Base-by-base conservation (phyloP, 805 yeast species). In the Barnettozyma siamensis region DNA sequence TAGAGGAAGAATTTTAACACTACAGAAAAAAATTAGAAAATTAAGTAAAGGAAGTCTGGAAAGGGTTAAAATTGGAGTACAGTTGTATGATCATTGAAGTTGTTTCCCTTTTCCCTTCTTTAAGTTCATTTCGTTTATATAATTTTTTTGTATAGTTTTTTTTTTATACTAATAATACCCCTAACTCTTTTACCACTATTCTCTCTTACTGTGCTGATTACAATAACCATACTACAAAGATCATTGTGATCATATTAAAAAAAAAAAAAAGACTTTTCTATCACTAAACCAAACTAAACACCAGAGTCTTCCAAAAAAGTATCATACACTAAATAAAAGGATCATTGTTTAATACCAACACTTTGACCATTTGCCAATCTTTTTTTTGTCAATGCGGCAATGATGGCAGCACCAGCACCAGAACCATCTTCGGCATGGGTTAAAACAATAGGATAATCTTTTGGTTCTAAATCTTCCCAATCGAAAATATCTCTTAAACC, bases 341-440 rank as follows among this genome's bases (percentile, higher is more conserved):
- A 21, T 21, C 9, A 21, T 6, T 9, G 24, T 21, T 34, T 34
- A 34, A 26, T 37, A 56, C 91, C 91, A 46, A 84, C 81, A 47
- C 87, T 78, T 57, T 73, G 64, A 35, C 91, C 91, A 46, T 75
- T 71, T 50, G 69, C 72, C 57, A 82, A 70, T 70, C 99, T 82
- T 63, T 78, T 73, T 64, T 83, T 78, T 43, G 98, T 83, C 65
- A 91, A 76, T 33, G 98, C 97, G 41, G 99, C 98, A 67, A 93
- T 91, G 56, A 91, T 76, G 39, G 98, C 99, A 42, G 99, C 99
- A 61, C 99, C 99, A 36, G 85, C 99, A 62, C 99, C 99, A 37
- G 87, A 43, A 56, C 99, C 99, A 69, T 93, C 99, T 69, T 91
- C 96, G 50, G 99, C 98, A 44, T 94, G 85, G 31, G 83, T 86